These are phyloP conservation scores for Trichosanthes cucumerina DNA, from an alignment of 306 rosid genomes.

Conservation along the genomic window DNA sequence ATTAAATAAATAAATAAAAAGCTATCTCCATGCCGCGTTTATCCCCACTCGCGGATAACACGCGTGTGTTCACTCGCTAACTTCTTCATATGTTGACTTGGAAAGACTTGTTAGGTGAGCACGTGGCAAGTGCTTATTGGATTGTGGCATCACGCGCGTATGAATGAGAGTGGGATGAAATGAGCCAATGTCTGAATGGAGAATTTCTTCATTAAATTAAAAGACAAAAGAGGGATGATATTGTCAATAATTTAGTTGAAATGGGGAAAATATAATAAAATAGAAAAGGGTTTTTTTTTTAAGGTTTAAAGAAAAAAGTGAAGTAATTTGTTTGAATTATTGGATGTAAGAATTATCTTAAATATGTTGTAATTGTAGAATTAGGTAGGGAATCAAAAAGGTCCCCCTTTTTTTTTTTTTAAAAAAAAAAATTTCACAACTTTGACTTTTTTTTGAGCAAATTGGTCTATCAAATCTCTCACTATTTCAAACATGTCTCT, in stretches of 20 bases:
- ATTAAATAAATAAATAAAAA: not conserved
- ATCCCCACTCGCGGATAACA: not conserved
- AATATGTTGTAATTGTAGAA: not conserved
- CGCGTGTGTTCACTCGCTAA: not conserved
- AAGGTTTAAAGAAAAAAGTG: not conserved
- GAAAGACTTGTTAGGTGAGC: not conserved
- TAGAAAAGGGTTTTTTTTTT: not conserved
- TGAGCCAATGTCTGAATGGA: not conserved
- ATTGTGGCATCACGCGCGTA: fast-evolving
- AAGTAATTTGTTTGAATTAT: not conserved
- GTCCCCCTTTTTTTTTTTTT: not conserved
- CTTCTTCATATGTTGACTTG: not conserved
- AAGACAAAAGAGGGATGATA: not conserved
- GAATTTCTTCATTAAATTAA: not conserved
- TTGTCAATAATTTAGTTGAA: slow-evolving; percentile 3
- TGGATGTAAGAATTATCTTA: not conserved
- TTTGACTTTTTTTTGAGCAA: not conserved
- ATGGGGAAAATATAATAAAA: not conserved
- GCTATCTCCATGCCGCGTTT: not conserved
- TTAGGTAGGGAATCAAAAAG: not conserved
- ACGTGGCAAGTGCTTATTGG: not conserved
- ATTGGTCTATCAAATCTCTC: not conserved
- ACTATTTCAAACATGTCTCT: not conserved
- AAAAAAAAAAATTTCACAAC: not conserved
- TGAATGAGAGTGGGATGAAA: not conserved